phyloP scores from a whole-genome alignment of 2,329 filamentous ascomycete genomes.

The Tolypocladium cylindrosporum region DNA sequence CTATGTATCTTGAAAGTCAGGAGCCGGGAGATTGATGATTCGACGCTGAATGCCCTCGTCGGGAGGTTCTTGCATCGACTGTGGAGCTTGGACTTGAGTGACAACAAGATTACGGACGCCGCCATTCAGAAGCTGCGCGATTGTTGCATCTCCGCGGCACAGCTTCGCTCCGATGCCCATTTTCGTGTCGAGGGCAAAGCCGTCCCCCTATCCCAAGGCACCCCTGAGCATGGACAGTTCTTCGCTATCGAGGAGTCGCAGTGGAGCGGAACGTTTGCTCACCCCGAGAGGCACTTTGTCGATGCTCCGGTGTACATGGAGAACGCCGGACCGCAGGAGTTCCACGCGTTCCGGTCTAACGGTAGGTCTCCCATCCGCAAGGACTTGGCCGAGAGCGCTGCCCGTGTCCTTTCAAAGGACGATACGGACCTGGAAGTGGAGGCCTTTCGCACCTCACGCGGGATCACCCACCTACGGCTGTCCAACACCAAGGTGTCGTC shows the following conservation, averaged over 20 bases:
- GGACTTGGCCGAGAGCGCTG: conserved; percentile 18
- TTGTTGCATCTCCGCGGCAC: conserved; percentile 20
- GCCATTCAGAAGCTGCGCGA: conserved; percentile 20
- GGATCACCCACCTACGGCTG: conserved; percentile 45
- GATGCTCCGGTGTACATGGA: conserved; percentile 31
- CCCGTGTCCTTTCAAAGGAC: conserved; percentile 9
- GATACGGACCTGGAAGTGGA: conserved; percentile 7
- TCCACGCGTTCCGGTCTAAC: conserved; percentile 18
- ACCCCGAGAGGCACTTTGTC: conserved; percentile 35
- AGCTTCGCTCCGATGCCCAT: conserved; percentile 24
- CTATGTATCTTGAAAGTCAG: conserved; percentile 43
- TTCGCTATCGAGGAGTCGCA: conserved; percentile 36
- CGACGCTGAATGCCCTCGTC: conserved; percentile 15
- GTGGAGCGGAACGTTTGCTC: conserved; percentile 31
- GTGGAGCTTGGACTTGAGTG: conserved; percentile 47
- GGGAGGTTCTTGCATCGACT: conserved; percentile 28
- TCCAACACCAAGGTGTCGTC: conserved; percentile 38
- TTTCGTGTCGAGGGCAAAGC: conserved; percentile 37
- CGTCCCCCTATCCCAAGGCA: conserved; percentile 16
- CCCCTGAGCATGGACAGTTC: conserved; percentile 28
- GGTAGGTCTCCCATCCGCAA: conserved; percentile 10
- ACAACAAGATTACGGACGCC: conserved; percentile 41
- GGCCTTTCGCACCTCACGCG: conserved; percentile 10
- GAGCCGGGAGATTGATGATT: conserved; percentile 35
- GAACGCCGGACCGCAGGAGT: conserved; percentile 5